Conservation (phyloP, 1,139 yeast species). For the Saccharomyces hybrid region DNA sequence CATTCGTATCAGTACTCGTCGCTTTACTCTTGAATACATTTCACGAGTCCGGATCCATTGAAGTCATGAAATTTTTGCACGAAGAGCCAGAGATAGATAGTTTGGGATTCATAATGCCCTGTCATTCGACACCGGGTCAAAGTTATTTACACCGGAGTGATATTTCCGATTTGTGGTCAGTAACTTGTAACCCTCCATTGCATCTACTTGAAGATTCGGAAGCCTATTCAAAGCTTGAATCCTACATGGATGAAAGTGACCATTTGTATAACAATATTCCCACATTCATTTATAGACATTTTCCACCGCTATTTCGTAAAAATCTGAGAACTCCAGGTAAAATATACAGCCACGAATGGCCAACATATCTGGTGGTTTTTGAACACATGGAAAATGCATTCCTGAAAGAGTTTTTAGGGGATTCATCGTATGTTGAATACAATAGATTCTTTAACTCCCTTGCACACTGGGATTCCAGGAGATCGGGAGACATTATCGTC, state of each 20-base stretch:
- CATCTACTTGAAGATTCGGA: constrained; percentile 29
- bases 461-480: constrained; percentile 84
- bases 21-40: constrained; percentile 30
- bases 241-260: constrained; percentile 83
- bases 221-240: constrained; percentile 29
- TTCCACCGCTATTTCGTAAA: constrained; percentile 34
- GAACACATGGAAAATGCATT: constrained; percentile 46
- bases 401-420: constrained; percentile 37
- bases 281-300: constrained; percentile 41
- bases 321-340: constrained; percentile 21
- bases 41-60: constrained; percentile 83
- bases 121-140: constrained; percentile 97
- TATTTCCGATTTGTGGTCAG: constrained; percentile 53
- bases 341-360: constrained; percentile 49
- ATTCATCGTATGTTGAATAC: constrained; percentile 41
- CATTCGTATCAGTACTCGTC: constrained; percentile 37
- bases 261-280: constrained; percentile 62
- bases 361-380: constrained; percentile 63
- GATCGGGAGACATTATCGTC: constrained; percentile 71
- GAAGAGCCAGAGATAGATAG: constrained; percentile 38
- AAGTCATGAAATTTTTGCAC: constrained; percentile 51
- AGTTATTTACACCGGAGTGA: constrained; percentile 62
- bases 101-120: constrained; percentile 82
- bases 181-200: constrained; percentile 91
- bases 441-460: no score